Percentiles rank a stretch among this genome's conserved stretches.
Evolutionary conservation across 2,329 filamentous ascomycete species (phyloP).

Genomic region (Ophiostoma triangulosporum): DNA sequence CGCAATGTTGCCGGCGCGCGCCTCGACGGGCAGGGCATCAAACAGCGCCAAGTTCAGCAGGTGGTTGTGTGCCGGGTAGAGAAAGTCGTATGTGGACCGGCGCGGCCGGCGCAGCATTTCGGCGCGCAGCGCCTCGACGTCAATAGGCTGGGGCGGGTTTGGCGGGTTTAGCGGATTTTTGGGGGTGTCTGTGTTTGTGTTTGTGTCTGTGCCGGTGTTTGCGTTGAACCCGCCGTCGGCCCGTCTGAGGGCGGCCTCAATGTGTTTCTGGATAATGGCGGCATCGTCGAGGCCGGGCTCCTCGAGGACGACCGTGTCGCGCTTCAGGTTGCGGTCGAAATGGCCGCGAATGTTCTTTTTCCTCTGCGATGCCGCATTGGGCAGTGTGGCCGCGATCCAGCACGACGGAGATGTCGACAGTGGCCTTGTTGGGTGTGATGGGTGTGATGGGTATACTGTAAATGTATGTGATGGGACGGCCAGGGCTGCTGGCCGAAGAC

Average conservation of each 20-base stretch:
- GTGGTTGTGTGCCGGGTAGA: slow-evolving; percentile 47
- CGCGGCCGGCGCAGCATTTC: slow-evolving; percentile 12
- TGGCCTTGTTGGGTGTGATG: background rate
- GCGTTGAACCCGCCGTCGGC: background rate
- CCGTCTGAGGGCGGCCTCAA: background rate
- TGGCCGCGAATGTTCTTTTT: background rate
- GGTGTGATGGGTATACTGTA: background rate
- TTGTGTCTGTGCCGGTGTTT: too few species aligned
- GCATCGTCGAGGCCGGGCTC: background rate
- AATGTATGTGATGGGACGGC: background rate
- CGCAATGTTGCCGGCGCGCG: slow-evolving; percentile 17
- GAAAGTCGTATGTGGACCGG: slow-evolving; percentile 29
- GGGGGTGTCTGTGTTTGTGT: too few species aligned
- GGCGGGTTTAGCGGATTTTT: too few species aligned
- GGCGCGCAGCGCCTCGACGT: slow-evolving; percentile 9
- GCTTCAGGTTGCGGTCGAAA: background rate
- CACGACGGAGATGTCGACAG: background rate
- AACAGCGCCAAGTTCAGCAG: slow-evolving; percentile 50
- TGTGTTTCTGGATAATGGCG: background rate
- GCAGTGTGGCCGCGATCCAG: background rate
- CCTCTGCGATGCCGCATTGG: background rate
- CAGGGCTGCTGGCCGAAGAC: background rate
- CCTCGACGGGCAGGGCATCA: slow-evolving; percentile 19
- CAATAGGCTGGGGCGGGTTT: background rate
- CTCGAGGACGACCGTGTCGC: background rate